phyloP scores from a whole-genome alignment of 2,329 filamentous ascomycete genomes.

The Colletotrichum sp. region DNA sequence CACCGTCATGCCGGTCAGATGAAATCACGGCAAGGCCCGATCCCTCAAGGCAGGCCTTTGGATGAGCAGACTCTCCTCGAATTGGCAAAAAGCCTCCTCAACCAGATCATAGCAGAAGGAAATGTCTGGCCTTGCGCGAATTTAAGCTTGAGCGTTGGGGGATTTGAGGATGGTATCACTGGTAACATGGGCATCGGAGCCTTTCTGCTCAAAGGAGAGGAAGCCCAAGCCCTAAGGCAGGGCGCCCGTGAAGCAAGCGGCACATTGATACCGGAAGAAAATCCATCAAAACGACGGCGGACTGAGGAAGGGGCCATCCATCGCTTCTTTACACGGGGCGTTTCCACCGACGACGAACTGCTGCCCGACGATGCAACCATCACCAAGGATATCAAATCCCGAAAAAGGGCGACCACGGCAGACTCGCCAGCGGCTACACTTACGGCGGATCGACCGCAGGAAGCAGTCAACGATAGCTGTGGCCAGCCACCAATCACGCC shows the following conservation, averaged over 20 bases:
- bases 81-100: conserved; percentile 76
- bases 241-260: conserved; percentile 26
- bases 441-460: background rate
- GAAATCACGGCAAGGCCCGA: conserved; percentile 76
- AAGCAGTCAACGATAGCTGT: background rate
- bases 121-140: conserved; percentile 91
- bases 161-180: conserved; percentile 85
- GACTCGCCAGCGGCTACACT: background rate
- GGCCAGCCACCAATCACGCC: conserved; percentile 38
- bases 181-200: conserved; percentile 86
- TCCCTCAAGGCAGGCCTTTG: conserved; percentile 76
- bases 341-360: conserved; percentile 33
- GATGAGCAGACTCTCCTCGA: conserved; percentile 76
- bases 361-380: conserved; percentile 24
- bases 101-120: conserved; percentile 79
- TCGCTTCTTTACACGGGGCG: conserved; percentile 59
- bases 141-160: conserved; percentile 85
- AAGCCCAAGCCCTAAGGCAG: conserved; percentile 60
- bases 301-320: conserved; percentile 57
- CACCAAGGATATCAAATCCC: background rate
- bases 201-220: conserved; percentile 81
- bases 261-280: background rate
- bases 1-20: conserved; percentile 77
- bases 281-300: conserved; percentile 45
- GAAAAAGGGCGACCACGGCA: conserved; percentile 21